Percentiles rank a stretch among this genome's conserved stretches.
Conservation (phyloP, 768 basidiomycete genomes). For the Cyclocybe aegerita region DNA sequence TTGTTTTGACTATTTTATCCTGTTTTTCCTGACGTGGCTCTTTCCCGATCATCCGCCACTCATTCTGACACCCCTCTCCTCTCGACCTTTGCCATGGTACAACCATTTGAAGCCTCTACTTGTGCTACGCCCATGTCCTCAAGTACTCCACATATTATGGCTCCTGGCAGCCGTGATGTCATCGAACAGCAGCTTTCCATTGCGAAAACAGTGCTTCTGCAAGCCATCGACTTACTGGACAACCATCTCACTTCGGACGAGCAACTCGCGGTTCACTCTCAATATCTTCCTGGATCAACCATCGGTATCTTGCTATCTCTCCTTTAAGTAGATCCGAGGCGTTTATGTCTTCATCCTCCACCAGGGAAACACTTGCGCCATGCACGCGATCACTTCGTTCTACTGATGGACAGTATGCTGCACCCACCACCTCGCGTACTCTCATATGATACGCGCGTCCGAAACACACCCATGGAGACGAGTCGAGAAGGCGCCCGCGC, state of each 20-base stretch:
- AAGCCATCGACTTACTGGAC: conserved; percentile 73
- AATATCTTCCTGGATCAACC: conserved; percentile 81
- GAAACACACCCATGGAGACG: conserved; percentile 85
- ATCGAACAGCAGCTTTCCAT: conserved; percentile 63
- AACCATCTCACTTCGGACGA: conserved; percentile 64
- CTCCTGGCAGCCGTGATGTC: conserved; percentile 20
- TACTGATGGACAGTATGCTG: conserved; percentile 57
- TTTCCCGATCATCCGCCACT: conserved; percentile 25
- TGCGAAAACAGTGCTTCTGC: conserved; percentile 63
- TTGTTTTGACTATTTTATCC: conserved; percentile 17
- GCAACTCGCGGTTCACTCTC: conserved; percentile 68
- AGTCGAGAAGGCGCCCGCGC: conserved; percentile 57
- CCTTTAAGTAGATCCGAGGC: conserved; percentile 1
- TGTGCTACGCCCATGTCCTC: conserved; percentile 25
- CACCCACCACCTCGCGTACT: conserved; percentile 48
- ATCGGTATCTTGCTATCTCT: conserved; percentile 53
- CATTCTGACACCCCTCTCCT: conserved; percentile 6
- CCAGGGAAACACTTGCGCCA: conserved; percentile 85
- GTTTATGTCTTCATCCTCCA: neutral
- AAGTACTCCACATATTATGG: conserved; percentile 14
- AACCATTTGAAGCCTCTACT: conserved; percentile 10
- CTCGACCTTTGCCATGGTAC: conserved; percentile 19
- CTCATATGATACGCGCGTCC: conserved; percentile 73
- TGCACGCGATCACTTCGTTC: conserved; percentile 78
- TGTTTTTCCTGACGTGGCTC: conserved; percentile 21